Evolutionary conservation across 2,329 filamentous ascomycete genomes (phyloP).

Genomic region (Aspergillus amoenus): DNA sequence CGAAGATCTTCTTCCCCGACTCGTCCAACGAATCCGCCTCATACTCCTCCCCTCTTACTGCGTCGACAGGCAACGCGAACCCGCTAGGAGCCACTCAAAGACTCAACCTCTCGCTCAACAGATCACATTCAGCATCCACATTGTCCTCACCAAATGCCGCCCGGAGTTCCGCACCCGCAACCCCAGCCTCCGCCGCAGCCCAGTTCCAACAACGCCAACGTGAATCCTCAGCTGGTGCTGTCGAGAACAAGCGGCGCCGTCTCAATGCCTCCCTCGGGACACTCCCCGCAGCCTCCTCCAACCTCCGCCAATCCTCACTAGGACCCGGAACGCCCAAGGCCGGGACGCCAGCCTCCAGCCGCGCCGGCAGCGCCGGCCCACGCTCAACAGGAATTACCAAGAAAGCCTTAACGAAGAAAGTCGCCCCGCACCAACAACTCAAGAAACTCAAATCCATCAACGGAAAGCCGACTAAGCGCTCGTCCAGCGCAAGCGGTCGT

Average conservation of each 20-base stretch:
- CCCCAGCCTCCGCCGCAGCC: constrained; percentile 39
- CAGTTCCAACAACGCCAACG: constrained; percentile 51
- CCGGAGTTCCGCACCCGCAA: constrained; percentile 47
- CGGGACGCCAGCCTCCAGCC: constrained; percentile 51
- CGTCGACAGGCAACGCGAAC: constrained; percentile 56
- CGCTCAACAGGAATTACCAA: constrained; percentile 41
- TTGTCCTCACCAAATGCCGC: constrained; percentile 38
- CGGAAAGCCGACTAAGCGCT: constrained; percentile 43
- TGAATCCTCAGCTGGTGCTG: constrained; percentile 55
- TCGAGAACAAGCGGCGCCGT: constrained; percentile 60
- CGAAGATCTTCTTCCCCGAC: constrained; percentile 52
- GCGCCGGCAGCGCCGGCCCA: constrained; percentile 62
- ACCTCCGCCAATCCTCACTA: constrained; percentile 60
- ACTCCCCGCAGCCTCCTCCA: constrained; percentile 55
- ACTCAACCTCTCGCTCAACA: constrained; percentile 41
- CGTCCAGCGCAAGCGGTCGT: constrained; percentile 41
- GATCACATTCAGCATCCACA: constrained; percentile 36
- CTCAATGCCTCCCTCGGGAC: constrained; percentile 54
- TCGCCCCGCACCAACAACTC: constrained; percentile 55
- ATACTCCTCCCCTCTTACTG: constrained; percentile 50
- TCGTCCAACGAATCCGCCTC: constrained; percentile 44
- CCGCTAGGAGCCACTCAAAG: constrained; percentile 53
- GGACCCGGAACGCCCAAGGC: constrained; percentile 65
- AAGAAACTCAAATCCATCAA: constrained; percentile 37
- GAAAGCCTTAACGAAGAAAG: constrained; percentile 53